Conservation (phyloP, 176 grass and related monocot genomes). For the Oryza australiensis region DNA sequence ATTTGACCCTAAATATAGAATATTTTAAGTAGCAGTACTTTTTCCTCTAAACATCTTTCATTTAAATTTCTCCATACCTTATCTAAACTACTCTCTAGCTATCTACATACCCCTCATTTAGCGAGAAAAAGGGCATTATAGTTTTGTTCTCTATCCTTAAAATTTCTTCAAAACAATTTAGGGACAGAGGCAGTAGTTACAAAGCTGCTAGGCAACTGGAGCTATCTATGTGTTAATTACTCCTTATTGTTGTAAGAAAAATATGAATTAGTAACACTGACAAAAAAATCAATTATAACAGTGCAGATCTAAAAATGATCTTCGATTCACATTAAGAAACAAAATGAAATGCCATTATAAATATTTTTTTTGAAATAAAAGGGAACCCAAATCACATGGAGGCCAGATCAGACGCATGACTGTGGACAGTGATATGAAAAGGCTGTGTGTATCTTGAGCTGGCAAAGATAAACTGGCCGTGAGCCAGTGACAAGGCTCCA, state of each 20-base stretch:
- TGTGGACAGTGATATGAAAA: background rate
- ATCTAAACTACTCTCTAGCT: too few species aligned
- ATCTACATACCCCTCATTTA: too few species aligned
- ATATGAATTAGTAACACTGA: background rate
- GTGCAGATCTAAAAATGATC: background rate
- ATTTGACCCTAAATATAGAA: too few species aligned
- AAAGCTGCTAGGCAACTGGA: too few species aligned
- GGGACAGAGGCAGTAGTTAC: too few species aligned
- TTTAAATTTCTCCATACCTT: too few species aligned
- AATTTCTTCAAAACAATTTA: too few species aligned
- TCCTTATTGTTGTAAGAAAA: background rate
- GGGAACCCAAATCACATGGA: slow-evolving; percentile 28
- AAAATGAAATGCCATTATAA: background rate
- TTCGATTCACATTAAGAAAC: background rate
- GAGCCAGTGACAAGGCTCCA: slow-evolving; percentile 19
- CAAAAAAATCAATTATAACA: background rate
- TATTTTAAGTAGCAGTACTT: too few species aligned
- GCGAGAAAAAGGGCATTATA: too few species aligned
- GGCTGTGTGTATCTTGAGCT: slow-evolving; percentile 4
- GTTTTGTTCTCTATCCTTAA: too few species aligned
- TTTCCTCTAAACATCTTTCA: too few species aligned
- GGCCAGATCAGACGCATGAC: background rate
- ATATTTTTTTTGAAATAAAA: background rate
- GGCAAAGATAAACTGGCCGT: slow-evolving; percentile 31
- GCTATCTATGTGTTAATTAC: too few species aligned